These are phyloP conservation scores for Ophiostoma populinum DNA, from an alignment of 2,329 filamentous ascomycete genomes.

Conservation along the genomic window DNA sequence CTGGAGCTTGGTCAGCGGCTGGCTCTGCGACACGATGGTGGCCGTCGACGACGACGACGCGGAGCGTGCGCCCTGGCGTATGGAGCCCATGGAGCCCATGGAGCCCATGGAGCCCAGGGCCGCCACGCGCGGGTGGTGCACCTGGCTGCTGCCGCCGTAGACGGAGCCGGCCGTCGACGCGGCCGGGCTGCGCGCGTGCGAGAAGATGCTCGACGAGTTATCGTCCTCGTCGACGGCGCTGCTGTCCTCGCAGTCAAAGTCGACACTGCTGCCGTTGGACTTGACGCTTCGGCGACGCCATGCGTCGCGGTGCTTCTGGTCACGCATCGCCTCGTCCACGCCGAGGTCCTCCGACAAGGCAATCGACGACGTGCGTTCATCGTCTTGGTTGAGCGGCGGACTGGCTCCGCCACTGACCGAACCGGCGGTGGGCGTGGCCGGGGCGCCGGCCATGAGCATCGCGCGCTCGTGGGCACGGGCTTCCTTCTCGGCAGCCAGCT, in stretches of 20 bases:
- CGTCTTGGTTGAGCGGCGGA: background rate
- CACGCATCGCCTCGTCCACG: conserved; percentile 30
- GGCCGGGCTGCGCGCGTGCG: conserved; percentile 36
- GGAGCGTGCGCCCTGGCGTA: background rate
- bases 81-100: conserved; percentile 10
- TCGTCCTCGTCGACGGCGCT: conserved; percentile 20
- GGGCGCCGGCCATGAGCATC: conserved; percentile 14
- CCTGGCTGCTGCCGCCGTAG: conserved; percentile 9
- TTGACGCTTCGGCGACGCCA: conserved; percentile 21
- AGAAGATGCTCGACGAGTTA: conserved; percentile 40
- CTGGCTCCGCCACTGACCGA: background rate
- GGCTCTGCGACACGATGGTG: conserved; percentile 8
- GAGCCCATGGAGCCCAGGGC: conserved; percentile 8
- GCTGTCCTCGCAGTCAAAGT: conserved; percentile 28
- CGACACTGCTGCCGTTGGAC: conserved; percentile 25
- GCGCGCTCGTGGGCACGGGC: conserved; percentile 23
- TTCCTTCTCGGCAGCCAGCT: conserved; percentile 32
- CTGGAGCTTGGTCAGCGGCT: conserved; percentile 28
- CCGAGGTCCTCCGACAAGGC: conserved; percentile 31
- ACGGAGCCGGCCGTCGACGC: conserved; percentile 3
- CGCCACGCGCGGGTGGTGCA: conserved; percentile 10
- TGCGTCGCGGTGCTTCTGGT: conserved; percentile 19
- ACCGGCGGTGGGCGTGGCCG: conserved; percentile 3
- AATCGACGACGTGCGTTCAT: conserved; percentile 10
- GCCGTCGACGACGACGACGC: conserved; percentile 14